Percentiles rank a stretch among this genome's conserved stretches.
phyloP scores from a whole-genome alignment of 345 rosid genomes.

The Eucalyptus erythrocorys region DNA sequence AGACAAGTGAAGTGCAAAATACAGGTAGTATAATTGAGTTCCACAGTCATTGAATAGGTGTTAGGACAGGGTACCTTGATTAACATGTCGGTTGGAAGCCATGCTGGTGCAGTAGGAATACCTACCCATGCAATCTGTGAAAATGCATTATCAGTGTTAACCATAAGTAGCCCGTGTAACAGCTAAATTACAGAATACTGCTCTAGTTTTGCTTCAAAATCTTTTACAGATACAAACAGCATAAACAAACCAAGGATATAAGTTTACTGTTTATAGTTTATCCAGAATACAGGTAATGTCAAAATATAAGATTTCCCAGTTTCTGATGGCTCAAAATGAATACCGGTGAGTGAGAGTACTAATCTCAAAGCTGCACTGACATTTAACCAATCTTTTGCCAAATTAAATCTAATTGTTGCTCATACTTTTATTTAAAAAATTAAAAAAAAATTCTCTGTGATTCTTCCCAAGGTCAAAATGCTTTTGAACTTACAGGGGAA shows the following conservation, averaged over 20 bases:
- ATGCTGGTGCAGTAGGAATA: conserved; percentile 88
- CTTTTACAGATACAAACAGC: neutral
- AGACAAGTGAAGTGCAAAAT: neutral
- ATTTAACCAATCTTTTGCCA: neutral
- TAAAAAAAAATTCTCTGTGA: fast-evolving
- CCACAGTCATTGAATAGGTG: neutral
- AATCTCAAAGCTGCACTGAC: neutral
- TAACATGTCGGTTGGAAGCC: conserved; percentile 93
- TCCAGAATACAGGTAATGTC: neutral
- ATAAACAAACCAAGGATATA: neutral
- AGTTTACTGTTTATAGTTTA: neutral
- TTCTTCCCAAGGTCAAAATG: neutral
- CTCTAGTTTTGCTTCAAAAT: neutral
- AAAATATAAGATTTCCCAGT: neutral
- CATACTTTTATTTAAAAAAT: neutral
- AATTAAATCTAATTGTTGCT: neutral
- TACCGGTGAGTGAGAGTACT: neutral
- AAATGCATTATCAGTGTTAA: neutral
- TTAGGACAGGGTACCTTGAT: conserved; percentile 40
- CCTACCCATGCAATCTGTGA: conserved; percentile 87
- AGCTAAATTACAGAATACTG: neutral
- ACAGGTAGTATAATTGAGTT: neutral
- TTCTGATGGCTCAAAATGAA: neutral
- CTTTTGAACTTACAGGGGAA: neutral
- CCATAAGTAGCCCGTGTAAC: neutral